Evolutionary conservation across 2,329 filamentous ascomycete species (phyloP).

Genomic region (Aspergillus ochraceus): DNA sequence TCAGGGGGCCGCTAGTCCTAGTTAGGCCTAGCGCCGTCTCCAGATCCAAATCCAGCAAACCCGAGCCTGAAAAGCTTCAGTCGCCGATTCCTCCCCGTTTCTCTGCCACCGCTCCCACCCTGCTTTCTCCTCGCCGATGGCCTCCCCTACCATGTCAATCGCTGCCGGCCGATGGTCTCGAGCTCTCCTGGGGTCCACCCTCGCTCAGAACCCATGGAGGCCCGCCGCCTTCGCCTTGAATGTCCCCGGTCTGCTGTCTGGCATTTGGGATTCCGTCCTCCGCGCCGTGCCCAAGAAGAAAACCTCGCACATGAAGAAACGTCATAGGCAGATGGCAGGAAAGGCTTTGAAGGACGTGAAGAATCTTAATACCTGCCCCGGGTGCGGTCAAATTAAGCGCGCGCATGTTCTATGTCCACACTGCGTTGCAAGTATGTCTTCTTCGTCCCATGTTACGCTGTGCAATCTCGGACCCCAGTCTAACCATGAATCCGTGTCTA

Average conservation of each 20-base stretch:
- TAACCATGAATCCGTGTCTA: slow-evolving; percentile 18
- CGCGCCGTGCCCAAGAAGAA: slow-evolving; percentile 98
- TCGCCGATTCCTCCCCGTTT: background rate
- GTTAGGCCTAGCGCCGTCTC: slow-evolving; percentile 32
- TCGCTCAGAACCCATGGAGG: slow-evolving; percentile 58
- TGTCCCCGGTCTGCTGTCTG: slow-evolving; percentile 69
- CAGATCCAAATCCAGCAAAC: slow-evolving; percentile 23
- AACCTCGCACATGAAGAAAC: slow-evolving; percentile 93
- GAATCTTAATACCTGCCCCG: slow-evolving; percentile 81
- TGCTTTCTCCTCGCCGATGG: slow-evolving; percentile 25
- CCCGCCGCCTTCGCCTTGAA: slow-evolving; percentile 60
- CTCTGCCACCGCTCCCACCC: slow-evolving; percentile 26
- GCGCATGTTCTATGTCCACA: slow-evolving; percentile 85
- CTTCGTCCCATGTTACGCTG: background rate
- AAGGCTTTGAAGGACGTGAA: slow-evolving; percentile 93
- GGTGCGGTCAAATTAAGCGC: slow-evolving; percentile 83
- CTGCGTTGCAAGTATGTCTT: slow-evolving; percentile 75
- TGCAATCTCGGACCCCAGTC: background rate
- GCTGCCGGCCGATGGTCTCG: slow-evolving; percentile 30
- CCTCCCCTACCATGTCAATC: slow-evolving; percentile 17
- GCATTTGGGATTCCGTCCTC: slow-evolving; percentile 90
- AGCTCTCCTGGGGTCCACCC: slow-evolving; percentile 49
- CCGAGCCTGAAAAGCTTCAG: slow-evolving; percentile 24
- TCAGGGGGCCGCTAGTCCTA: slow-evolving; percentile 40
- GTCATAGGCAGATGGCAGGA: slow-evolving; percentile 89